phyloP scores from a whole-genome alignment of 768 basidiomycete genomes.

The Lentinula edodes region DNA sequence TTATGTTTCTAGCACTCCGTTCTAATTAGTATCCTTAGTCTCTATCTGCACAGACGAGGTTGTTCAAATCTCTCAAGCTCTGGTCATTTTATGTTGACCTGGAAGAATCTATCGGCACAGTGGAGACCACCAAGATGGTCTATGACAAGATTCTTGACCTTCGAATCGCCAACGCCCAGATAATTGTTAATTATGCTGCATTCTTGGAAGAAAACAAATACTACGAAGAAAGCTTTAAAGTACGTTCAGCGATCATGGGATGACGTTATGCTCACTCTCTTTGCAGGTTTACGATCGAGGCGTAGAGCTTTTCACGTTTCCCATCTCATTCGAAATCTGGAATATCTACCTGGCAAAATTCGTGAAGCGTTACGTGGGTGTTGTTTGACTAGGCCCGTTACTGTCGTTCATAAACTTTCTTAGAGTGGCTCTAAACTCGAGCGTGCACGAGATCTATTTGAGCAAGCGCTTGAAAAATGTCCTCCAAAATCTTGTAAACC shows the following conservation, averaged over 20 bases:
- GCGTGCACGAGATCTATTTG: constrained; percentile 94
- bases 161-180: constrained; percentile 95
- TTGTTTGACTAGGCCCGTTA: neutral
- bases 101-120: constrained; percentile 93
- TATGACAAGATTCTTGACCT: constrained; percentile 97
- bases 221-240: constrained; percentile 98
- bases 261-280: neutral
- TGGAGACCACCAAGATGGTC: constrained; percentile 85
- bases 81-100: constrained; percentile 99
- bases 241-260: constrained; percentile 18
- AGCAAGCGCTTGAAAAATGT: constrained; percentile 95
- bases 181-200: constrained; percentile 94
- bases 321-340: constrained; percentile 98
- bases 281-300: constrained; percentile 89
- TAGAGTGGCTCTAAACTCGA: constrained; percentile 93
- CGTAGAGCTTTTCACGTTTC: constrained; percentile 95
- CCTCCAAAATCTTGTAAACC: constrained; percentile 93
- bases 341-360: constrained; percentile 98
- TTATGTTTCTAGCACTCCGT: neutral
- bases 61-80: constrained; percentile 97
- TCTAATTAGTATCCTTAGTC: constrained; percentile 36
- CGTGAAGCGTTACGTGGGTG: constrained; percentile 87
- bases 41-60: constrained; percentile 77
- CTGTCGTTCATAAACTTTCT: neutral
- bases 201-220: constrained; percentile 98